A percentile compares a stretch with the other conserved stretches of the same genome.
These are phyloP conservation scores for Pyrus communis DNA, from an alignment of 306 rosid species.

Conservation along the genomic window DNA sequence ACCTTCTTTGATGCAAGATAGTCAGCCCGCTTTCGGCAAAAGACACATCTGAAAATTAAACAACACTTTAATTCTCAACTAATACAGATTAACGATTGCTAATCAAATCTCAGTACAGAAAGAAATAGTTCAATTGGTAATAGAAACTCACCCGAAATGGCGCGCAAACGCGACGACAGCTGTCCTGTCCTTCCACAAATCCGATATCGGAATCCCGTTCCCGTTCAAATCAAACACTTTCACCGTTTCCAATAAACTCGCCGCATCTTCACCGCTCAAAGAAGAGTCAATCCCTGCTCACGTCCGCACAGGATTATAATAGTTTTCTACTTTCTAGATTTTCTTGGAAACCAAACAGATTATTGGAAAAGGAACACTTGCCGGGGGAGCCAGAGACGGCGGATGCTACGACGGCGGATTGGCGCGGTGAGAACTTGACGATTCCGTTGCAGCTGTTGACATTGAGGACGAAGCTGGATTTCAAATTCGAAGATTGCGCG, in stretches of 20 bases:
- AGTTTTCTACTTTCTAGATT: not conserved
- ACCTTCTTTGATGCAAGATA: constrained; percentile 94
- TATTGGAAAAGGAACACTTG: not conserved
- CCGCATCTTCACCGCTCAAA: constrained; percentile 29
- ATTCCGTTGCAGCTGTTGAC: constrained; percentile 6
- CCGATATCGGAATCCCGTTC: constrained; percentile 67
- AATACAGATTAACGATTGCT: not conserved
- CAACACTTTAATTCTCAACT: not conserved
- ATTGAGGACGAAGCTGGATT: not conserved
- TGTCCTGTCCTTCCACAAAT: constrained; percentile 86
- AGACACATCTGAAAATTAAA: constrained; percentile 52
- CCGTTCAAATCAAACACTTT: constrained; percentile 79
- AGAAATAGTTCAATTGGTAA: not conserved
- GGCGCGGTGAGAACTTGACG: constrained; percentile 28
- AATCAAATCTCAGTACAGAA: not conserved
- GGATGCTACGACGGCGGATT: constrained; percentile 21
- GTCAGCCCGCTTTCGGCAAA: constrained; percentile 96
- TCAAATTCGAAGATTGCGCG: not conserved
- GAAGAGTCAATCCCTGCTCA: constrained; percentile 51
- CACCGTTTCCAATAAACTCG: constrained; percentile 47
- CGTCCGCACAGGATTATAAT: not conserved
- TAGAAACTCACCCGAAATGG: constrained; percentile 68
- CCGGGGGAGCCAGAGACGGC: constrained; percentile 58
- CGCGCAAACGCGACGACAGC: constrained; percentile 93
- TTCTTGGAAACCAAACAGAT: constrained; percentile 1